Percentiles rank a stretch among this genome's conserved stretches.
Evolutionary conservation across 108 stramenopile genomes (phyloP).

Genomic region (Asterionellopsis glacialis): DNA sequence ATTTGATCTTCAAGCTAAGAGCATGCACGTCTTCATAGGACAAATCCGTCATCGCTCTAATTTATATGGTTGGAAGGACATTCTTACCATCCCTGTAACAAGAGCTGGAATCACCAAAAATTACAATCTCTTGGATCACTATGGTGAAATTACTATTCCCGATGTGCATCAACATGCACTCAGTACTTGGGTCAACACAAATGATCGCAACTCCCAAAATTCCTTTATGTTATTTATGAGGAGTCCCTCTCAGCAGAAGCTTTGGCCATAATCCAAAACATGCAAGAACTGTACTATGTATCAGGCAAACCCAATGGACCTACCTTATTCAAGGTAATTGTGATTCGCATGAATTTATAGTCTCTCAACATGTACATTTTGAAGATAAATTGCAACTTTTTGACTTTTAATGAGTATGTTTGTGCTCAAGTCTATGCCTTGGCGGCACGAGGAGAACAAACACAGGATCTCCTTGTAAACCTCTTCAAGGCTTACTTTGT

Average conservation of each 20-base stretch:
- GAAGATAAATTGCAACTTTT: constrained; percentile 13
- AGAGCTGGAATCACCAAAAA: not conserved
- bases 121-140: constrained; percentile 5
- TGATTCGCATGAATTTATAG: constrained; percentile 7
- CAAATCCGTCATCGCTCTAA: not conserved
- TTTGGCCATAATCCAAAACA: constrained; percentile 7
- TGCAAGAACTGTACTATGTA: constrained; percentile 10
- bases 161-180: not conserved
- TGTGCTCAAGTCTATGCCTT: constrained; percentile 5
- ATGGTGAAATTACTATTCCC: not conserved
- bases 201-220: constrained; percentile 1
- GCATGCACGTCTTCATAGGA: constrained; percentile 2
- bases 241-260: constrained; percentile 20
- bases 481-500: constrained; percentile 21
- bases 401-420: constrained; percentile 33
- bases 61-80: not conserved
- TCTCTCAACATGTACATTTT: constrained; percentile 17
- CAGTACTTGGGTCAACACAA: not conserved
- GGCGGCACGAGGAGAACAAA: constrained; percentile 12
- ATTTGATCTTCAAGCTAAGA: not conserved
- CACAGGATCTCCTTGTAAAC: constrained; percentile 15
- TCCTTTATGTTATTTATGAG: constrained; percentile 12
- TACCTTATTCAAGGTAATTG: constrained; percentile 11
- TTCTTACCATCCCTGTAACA: not conserved
- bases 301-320: constrained; percentile 2